A percentile compares a stretch with the other conserved stretches of the same genome.
Conservation (phyloP, 2,329 filamentous ascomycete genomes). For the Aspergillus caelatus region DNA sequence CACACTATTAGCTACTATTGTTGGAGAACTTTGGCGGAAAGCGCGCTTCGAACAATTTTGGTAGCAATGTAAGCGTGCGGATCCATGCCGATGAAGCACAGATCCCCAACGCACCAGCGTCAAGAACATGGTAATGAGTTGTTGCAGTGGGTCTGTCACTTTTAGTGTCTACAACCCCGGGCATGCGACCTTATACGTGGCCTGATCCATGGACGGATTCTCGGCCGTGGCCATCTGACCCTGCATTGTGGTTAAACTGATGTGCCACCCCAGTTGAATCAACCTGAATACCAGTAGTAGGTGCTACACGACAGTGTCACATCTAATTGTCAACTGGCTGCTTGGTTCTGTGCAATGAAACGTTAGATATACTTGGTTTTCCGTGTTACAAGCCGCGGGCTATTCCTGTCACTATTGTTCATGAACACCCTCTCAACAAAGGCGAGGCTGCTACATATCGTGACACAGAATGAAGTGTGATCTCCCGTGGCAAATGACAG, state of each 20-base stretch:
- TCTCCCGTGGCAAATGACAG: background rate
- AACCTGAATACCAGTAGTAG: background rate
- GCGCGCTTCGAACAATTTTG: background rate
- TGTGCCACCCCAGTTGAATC: background rate
- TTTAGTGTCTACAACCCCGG: background rate
- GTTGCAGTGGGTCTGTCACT: background rate
- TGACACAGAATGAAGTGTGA: background rate
- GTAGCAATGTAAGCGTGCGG: background rate
- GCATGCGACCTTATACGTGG: background rate
- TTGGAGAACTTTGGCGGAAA: background rate
- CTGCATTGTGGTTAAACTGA: background rate
- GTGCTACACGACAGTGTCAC: background rate
- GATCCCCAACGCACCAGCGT: background rate
- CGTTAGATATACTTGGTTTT: background rate
- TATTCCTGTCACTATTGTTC: background rate
- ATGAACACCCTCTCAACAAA: background rate
- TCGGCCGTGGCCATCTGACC: background rate
- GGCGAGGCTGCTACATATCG: background rate
- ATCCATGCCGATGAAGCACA: background rate
- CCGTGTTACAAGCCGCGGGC: background rate
- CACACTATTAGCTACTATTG: background rate
- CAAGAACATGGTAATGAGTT: background rate
- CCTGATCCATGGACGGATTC: background rate
- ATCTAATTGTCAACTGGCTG: background rate
- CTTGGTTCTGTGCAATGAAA: background rate